Percentiles rank a stretch among this genome's conserved stretches.
Evolutionary conservation across 2,329 filamentous ascomycete species (phyloP).

Genomic region (Keithomyces neogunnii): DNA sequence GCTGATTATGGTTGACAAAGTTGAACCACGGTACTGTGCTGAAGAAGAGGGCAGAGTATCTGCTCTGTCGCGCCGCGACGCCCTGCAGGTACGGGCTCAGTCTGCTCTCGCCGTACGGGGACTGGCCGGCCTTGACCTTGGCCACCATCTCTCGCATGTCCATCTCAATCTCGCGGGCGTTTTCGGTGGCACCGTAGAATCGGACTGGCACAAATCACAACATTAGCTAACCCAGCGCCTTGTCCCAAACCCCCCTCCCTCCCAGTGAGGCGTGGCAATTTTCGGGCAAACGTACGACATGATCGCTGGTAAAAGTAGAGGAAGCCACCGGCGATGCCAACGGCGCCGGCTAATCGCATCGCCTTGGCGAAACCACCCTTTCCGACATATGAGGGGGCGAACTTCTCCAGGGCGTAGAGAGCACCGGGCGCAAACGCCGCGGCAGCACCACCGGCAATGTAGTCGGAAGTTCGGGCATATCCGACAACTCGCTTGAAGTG

Average conservation of each 20-base stretch:
- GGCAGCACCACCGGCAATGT: conserved; percentile 58
- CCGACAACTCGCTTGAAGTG: conserved; percentile 84
- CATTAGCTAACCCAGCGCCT: not conserved
- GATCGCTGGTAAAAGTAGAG: conserved; percentile 80
- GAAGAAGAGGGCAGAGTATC: conserved; percentile 78
- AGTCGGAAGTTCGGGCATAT: conserved; percentile 84
- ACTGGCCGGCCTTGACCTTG: conserved; percentile 86
- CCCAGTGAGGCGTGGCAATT: not conserved
- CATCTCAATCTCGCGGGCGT: conserved; percentile 83
- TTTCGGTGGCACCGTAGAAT: conserved; percentile 93
- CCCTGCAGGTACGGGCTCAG: conserved; percentile 89
- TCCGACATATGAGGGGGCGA: conserved; percentile 77
- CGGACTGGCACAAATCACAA: conserved; percentile 50
- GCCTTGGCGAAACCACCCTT: conserved; percentile 73
- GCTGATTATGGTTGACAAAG: conserved; percentile 92
- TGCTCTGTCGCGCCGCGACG: conserved; percentile 82
- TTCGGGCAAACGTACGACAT: conserved; percentile 50
- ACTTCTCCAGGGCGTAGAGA: conserved; percentile 72
- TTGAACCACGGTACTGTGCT: conserved; percentile 95
- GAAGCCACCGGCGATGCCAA: conserved; percentile 73
- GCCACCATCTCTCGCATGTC: conserved; percentile 98
- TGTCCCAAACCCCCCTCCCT: no score
- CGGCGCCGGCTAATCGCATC: conserved; percentile 67
- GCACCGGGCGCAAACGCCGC: conserved; percentile 65
- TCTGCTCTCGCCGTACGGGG: conserved; percentile 74